A percentile compares a stretch with the other conserved stretches of the same genome.
These are phyloP conservation scores for Stentor coeruleus DNA, from an alignment of 73 alveolate species.

Conservation along the genomic window DNA sequence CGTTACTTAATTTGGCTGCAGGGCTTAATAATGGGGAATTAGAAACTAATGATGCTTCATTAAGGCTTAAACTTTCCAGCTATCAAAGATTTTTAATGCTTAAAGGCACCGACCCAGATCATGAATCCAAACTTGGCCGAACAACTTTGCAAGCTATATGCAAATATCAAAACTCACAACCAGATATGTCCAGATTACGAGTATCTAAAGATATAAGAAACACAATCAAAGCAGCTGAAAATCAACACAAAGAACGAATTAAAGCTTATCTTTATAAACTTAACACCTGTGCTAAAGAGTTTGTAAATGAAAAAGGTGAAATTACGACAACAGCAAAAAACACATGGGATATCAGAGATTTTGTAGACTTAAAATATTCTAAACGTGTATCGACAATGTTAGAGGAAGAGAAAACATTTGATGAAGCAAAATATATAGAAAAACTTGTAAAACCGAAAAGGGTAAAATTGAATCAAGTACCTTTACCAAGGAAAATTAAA, in stretches of 20 bases:
- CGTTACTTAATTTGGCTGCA: not conserved
- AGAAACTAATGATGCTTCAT: not conserved
- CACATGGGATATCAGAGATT: constrained; percentile 24
- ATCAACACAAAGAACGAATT: not conserved
- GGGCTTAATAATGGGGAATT: not conserved
- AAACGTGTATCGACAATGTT: not conserved
- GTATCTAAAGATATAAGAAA: not conserved
- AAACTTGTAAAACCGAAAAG: not conserved
- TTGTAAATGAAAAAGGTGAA: not conserved
- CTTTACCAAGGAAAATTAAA: not conserved
- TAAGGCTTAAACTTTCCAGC: not conserved
- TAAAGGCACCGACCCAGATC: not conserved
- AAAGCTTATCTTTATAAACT: not conserved
- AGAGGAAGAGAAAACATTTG: not conserved
- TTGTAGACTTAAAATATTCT: not conserved
- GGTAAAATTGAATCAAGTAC: not conserved
- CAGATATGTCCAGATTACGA: not conserved
- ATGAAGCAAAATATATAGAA: too few relatives aligned
- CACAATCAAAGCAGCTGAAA: not conserved
- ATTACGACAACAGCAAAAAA: not conserved
- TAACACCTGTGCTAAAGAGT: not conserved
- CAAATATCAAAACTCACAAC: constrained; percentile 7
- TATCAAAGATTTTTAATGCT: not conserved
- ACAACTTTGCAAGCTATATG: not conserved
- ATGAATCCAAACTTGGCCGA: not conserved